Evolutionary conservation across 331 rosid genomes (phyloP), one percentile per base, ranked within the genome.

Genomic region (Quercus lobata): DNA sequence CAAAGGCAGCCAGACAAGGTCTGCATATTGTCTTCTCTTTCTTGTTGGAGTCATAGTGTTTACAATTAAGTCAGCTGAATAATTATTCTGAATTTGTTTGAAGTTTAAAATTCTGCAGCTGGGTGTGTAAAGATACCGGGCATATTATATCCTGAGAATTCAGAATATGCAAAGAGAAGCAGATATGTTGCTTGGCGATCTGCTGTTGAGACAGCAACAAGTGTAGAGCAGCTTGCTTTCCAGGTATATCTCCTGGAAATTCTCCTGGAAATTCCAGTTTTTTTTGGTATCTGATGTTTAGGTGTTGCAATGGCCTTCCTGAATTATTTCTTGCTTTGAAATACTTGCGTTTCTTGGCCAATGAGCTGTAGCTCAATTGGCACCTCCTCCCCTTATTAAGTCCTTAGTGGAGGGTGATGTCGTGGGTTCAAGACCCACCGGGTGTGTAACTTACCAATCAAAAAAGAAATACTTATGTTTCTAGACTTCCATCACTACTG

Each of bases 1-100:
- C 94, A 53, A 96, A 90, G 89, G 99, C 97, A 80, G 98, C 97
- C 78, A 85, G 97, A 90, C 96, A 91, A 93, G 99, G 99, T 95
- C 73, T 69, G 84, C 55, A 69, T 73, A 44, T 84, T 79, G n/a
- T 75, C 77, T 61, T 66, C 78, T 52, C 74, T 32, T 44, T 75
- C 76, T 76, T 85, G 22, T 57, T 83, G 72, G 76, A 75, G 61
- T 79, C 57, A 60, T 81, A 82, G 58, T 77, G 57, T 81, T 83
- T 75, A 62, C 73, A 77, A 86, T 80, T 76, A 66, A 53, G 81
- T 81, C 60, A 81, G 78, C 91, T 79, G 66, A 86, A 70, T 81
- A 73, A 81, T 65, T 76, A 72, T 83, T 84, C 85, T 89, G 86
- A 86, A 76, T 82, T 86, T 69, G 73, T 81, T 88, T 83, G 74